Base-by-base conservation (phyloP, 1,284 basidiomycete genomes). In the Pulveroboletus sp. region DNA sequence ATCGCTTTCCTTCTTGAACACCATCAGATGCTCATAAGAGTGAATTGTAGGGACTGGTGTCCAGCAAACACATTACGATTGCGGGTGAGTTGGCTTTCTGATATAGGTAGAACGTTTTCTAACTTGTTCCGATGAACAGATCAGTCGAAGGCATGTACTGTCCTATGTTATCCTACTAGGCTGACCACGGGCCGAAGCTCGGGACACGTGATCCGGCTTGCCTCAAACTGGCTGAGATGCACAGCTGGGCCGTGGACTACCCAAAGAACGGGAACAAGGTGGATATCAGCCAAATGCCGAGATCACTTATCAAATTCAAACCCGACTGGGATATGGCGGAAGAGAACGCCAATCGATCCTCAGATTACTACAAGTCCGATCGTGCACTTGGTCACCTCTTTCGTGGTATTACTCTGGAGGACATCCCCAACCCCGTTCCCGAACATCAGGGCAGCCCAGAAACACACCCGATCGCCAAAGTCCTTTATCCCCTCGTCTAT, bases 291-390 rank as follows among this genome's bases (percentile, higher is more conserved):
- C 67, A 77, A 61, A 76, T 75, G 71, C 89, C 74, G 48, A 72
- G 58, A 47, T 74, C 73, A 0, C 74, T 87, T 14, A 86, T 89
- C 44, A 78, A 77, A 20, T 82, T 78, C 67, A 91, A 87, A 65
- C 89, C 89, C 0, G 89, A 92, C 65, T 92, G 90, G 90, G 81
- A 88, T 57, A 77, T 80, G 52, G 82, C 83, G 12, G 89, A 91
- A 65, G 81, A 86, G 25, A 75, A 80, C 5, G 72, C 74, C 9
- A 81, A 83, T 33, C 79, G 82, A 18, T 66, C 78, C 33, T 82
- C 78, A 2, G 87, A 90, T 64, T 90, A 86, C 70, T 92, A 92
- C 66, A 74, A 78, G 49, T 91, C 88, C 2, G 75, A 74, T 43
- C 81, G 85, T 24, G 89, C 87, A 0, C 76, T 91, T 7, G 89